Conservation (phyloP, 805 yeast species). For the Isabelozyma gotoi region DNA sequence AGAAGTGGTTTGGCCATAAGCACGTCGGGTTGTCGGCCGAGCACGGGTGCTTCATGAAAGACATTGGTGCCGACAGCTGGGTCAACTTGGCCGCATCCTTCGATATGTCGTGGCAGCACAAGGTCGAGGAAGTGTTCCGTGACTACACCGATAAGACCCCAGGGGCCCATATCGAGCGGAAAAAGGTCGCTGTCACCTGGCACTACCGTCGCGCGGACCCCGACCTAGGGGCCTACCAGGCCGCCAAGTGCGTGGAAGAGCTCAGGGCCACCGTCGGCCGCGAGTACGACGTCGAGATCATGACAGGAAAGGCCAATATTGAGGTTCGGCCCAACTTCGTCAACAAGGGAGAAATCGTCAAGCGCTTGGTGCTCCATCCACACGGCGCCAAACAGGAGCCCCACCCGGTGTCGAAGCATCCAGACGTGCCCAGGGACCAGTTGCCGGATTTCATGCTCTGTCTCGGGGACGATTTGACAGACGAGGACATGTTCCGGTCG, state of each 20-base stretch:
- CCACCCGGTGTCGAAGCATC: slow-evolving; percentile 17
- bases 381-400: slow-evolving; percentile 57
- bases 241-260: slow-evolving; percentile 66
- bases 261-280: slow-evolving; percentile 58
- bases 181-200: slow-evolving; percentile 96
- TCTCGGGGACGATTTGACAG: slow-evolving; percentile 94
- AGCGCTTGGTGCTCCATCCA: slow-evolving; percentile 63
- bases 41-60: slow-evolving; percentile 93
- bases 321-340: slow-evolving; percentile 96
- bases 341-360: slow-evolving; percentile 96
- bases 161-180: slow-evolving; percentile 81
- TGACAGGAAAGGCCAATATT: slow-evolving; percentile 95
- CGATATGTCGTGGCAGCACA: slow-evolving; percentile 95
- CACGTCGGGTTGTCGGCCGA: slow-evolving; percentile 89
- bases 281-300: slow-evolving; percentile 84
- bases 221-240: slow-evolving; percentile 85
- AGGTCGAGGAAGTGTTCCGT: slow-evolving; percentile 71
- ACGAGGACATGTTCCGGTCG: slow-evolving; percentile 94
- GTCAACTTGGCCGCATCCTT: slow-evolving; percentile 74
- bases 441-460: slow-evolving; percentile 86
- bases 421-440: slow-evolving; percentile 37
- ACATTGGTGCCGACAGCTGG: slow-evolving; percentile 69
- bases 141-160: slow-evolving; percentile 86
- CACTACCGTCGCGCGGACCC: slow-evolving; percentile 96
- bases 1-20: slow-evolving; percentile 78